Base-by-base conservation (phyloP, 140 eudicot genomes). In the Oenanthe javanica region DNA sequence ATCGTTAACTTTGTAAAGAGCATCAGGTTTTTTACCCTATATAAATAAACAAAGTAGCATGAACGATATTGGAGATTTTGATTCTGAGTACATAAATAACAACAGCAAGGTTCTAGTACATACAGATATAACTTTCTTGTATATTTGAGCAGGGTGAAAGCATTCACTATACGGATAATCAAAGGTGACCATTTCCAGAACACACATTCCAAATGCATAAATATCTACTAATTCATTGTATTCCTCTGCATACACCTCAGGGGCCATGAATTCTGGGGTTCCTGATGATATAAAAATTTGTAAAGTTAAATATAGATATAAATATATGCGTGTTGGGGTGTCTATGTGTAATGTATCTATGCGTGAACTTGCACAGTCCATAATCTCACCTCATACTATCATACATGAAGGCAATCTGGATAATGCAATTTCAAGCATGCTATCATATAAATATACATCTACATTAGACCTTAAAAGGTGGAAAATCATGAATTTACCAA, bases 231-330 rank as follows among this genome's bases (percentile, higher is more conserved):
- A 89, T 79, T 93, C 96, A 69, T 91, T 84, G 83, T 91, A 93
- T 83, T 93, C 89, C 79, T 93, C 98, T 66, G 92, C 98, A 23
- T 93, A 93, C 50, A 93, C 86, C 82, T 91, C 98, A 1, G 98
- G 98, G 19, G 97, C 97, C 98, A 93, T 93, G 82, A 93, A 93
- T 81, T 93, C 98, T 2, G 98, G 98, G 51, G 98, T 93, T 63
- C 98, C 98, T 93, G 57, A 23, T 74, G 7, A 74, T 42, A 72
- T 18, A 12, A 59, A 45, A 46, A 21, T 2, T 16, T 16, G 46
- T n/a, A n/a, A 10, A 10, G 40, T 8, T 16, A 18, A 3, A 74
- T 9, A 48, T 61, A 61, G 0, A 21, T 61, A 61, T 21, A 61
- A 9, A 8, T 8, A 12, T 61, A 61, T 61, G 70, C 40, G 12